These are phyloP conservation scores for Rusavskia elegans DNA, from an alignment of 495 filamentous ascomycete species.

Conservation along the genomic window DNA sequence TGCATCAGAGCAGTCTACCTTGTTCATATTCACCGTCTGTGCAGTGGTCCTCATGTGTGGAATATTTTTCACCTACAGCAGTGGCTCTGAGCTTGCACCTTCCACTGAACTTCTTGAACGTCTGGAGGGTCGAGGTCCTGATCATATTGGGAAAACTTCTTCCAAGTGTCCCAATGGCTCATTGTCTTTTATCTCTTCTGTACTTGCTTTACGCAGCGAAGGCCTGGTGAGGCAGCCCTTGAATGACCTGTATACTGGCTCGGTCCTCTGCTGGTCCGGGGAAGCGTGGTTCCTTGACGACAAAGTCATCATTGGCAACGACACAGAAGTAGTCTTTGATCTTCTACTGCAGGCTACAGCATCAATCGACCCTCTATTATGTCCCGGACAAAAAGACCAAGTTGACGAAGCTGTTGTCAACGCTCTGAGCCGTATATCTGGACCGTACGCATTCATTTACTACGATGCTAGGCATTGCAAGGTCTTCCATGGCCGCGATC, in stretches of 20 bases:
- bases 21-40: too few relatives aligned
- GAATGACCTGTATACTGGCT: slow-evolving; percentile 38
- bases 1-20: too few relatives aligned
- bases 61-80: slow-evolving; percentile 42
- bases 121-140: slow-evolving; percentile 39
- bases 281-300: slow-evolving; percentile 74
- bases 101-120: slow-evolving; percentile 28
- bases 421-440: slow-evolving; percentile 48
- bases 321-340: slow-evolving; percentile 57
- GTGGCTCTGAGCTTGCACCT: slow-evolving; percentile 11
- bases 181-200: slow-evolving; percentile 61
- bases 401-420: slow-evolving; percentile 26
- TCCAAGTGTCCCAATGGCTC: slow-evolving; percentile 16
- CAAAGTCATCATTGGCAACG: slow-evolving; percentile 45
- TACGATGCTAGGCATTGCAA: slow-evolving; percentile 44
- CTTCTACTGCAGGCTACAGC: slow-evolving; percentile 36
- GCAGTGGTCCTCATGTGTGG: slow-evolving; percentile 36
- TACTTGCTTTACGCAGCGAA: slow-evolving; percentile 69
- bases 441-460: slow-evolving; percentile 87
- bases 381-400: slow-evolving; percentile 3
- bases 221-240: slow-evolving; percentile 61
- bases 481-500: slow-evolving; percentile 72
- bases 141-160: slow-evolving; percentile 24
- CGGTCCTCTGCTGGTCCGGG: slow-evolving; percentile 93
- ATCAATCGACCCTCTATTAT: not conserved